phyloP scores from a whole-genome alignment of 2,329 filamentous ascomycete species.

The Neonectria neomacrospora region DNA sequence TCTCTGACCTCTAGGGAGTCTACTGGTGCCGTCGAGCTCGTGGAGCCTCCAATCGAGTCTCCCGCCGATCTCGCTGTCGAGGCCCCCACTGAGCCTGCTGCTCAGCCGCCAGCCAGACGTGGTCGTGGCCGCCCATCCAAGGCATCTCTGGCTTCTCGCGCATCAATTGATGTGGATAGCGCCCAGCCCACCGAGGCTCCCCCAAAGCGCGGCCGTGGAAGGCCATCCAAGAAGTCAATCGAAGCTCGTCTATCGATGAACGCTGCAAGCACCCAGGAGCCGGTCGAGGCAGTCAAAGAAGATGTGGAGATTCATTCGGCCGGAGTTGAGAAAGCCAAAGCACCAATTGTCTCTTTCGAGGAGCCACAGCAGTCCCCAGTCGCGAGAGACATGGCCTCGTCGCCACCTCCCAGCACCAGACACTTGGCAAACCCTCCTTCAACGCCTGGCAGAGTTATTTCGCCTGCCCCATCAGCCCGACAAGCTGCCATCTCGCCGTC shows the following conservation, averaged over 20 bases:
- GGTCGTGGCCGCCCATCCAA: conserved; percentile 48
- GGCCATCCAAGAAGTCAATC: conserved; percentile 47
- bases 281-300: conserved; percentile 27
- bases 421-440: conserved; percentile 49
- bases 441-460: conserved; percentile 56
- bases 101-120: conserved; percentile 42
- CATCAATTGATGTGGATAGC: conserved; percentile 37
- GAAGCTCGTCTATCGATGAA: conserved; percentile 41
- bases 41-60: conserved; percentile 33
- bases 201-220: conserved; percentile 45
- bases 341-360: conserved; percentile 36
- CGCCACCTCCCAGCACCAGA: conserved; percentile 31
- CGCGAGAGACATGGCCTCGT: conserved; percentile 28
- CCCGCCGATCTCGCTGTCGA: conserved; percentile 9
- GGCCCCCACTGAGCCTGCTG: not conserved
- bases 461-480: conserved; percentile 60
- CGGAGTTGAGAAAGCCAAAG: conserved; percentile 28
- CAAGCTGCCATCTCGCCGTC: conserved; percentile 70
- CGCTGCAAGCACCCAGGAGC: conserved; percentile 29
- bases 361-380: conserved; percentile 32
- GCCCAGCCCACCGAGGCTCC: conserved; percentile 38
- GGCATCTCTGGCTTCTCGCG: conserved; percentile 43
- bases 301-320: conserved; percentile 31
- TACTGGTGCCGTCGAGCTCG: conserved; percentile 39
- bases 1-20: conserved; percentile 45